A percentile compares a stretch with the other conserved stretches of the same genome.
phyloP scores from a whole-genome alignment of 768 basidiomycete genomes.

The Crassisporium funariophilum region DNA sequence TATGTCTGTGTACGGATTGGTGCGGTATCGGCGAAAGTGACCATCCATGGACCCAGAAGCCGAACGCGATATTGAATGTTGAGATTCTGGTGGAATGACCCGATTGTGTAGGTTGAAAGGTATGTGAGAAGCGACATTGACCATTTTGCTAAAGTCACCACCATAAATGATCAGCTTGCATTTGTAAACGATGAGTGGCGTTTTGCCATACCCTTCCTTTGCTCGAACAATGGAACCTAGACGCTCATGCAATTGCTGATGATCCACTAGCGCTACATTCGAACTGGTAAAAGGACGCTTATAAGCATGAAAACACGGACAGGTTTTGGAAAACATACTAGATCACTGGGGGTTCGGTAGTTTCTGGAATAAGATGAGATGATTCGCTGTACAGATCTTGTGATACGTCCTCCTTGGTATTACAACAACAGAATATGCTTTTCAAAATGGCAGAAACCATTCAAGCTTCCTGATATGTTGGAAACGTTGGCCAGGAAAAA shows the following conservation, averaged over 20 bases:
- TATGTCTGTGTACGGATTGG: conserved; percentile 11
- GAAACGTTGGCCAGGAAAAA: conserved; percentile 4
- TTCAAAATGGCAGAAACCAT: conserved; percentile 25
- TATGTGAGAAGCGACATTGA: conserved; percentile 60
- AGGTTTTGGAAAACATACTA: conserved; percentile 25
- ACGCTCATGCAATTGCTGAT: conserved; percentile 54
- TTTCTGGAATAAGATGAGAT: conserved; percentile 34
- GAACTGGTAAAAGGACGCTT: conserved; percentile 13
- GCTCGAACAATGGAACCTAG: conserved; percentile 59
- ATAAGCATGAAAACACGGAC: conserved; percentile 11
- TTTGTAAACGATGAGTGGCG: not conserved
- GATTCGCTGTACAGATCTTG: conserved; percentile 27
- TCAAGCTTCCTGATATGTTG: conserved; percentile 13
- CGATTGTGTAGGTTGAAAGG: conserved; percentile 62
- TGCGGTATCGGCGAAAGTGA: conserved; percentile 18
- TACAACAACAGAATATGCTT: conserved; percentile 22
- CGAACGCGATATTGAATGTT: conserved; percentile 31
- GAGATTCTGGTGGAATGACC: conserved; percentile 24
- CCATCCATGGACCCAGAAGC: conserved; percentile 22
- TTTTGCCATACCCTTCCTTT: conserved; percentile 55
- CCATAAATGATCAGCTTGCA: conserved; percentile 1
- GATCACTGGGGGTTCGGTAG: conserved; percentile 21
- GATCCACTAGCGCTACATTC: conserved; percentile 39
- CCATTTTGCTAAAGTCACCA: conserved; percentile 58
- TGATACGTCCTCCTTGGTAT: conserved; percentile 14